Conservation (phyloP, 2,329 filamentous ascomycete genomes). For the Fusarium oligoseptatum region DNA sequence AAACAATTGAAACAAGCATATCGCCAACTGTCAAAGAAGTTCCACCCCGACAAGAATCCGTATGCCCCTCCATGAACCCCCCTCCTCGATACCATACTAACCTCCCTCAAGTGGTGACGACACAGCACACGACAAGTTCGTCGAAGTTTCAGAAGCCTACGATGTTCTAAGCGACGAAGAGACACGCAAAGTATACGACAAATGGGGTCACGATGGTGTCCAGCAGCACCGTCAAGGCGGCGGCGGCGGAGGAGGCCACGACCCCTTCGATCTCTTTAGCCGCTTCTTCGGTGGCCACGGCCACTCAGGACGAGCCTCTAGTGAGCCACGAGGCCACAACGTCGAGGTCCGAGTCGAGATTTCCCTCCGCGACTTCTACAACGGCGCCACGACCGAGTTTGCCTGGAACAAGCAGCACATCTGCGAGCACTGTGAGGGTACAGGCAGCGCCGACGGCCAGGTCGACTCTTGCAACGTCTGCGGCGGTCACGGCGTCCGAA, state of each 20-base stretch:
- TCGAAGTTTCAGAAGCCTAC: constrained; percentile 95
- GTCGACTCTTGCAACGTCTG: constrained; percentile 86
- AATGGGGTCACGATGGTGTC: constrained; percentile 91
- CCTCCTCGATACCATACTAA: background rate
- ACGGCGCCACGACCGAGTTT: constrained; percentile 87
- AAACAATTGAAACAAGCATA: constrained; percentile 95
- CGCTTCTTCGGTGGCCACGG: constrained; percentile 95
- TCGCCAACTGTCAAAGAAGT: constrained; percentile 92
- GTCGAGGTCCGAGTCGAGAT: constrained; percentile 88
- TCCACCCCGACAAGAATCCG: constrained; percentile 98
- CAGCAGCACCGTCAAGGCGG: constrained; percentile 83
- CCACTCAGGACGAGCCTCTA: constrained; percentile 80
- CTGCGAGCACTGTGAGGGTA: constrained; percentile 91
- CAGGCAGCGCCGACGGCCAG: constrained; percentile 83
- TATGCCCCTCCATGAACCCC: constrained; percentile 60
- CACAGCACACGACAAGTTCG: constrained; percentile 88
- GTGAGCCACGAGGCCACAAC: constrained; percentile 85
- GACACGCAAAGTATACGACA: constrained; percentile 90
- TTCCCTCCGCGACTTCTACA: constrained; percentile 92
- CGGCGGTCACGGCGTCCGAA: constrained; percentile 82
- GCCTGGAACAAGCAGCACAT: constrained; percentile 94
- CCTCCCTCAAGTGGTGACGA: constrained; percentile 74
- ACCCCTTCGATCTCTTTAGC: constrained; percentile 96
- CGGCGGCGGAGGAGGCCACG: constrained; percentile 70
- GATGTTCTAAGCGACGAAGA: constrained; percentile 87